A percentile compares a stretch with the other conserved stretches of the same genome.
phyloP scores from a whole-genome alignment of 306 rosid species.

The Canavalia ensiformis region DNA sequence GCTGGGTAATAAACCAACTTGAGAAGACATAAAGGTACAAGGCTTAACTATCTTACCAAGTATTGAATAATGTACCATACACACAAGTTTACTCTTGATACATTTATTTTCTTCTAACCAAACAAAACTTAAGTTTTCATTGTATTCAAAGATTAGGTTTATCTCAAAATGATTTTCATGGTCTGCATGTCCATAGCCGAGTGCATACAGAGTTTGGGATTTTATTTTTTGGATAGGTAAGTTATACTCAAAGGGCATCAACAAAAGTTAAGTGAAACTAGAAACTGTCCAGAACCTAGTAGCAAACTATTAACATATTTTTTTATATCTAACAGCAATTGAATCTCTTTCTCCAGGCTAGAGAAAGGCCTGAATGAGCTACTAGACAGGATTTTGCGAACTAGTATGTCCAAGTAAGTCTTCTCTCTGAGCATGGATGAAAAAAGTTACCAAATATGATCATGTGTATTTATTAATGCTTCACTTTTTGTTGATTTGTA shows the following conservation, averaged over 20 bases:
- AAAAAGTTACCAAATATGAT: constrained; percentile 1
- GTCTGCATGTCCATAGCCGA: not conserved
- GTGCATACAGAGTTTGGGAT: not conserved
- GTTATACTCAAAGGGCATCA: not conserved
- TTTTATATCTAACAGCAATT: not conserved
- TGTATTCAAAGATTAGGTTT: not conserved
- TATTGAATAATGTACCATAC: constrained; percentile 20
- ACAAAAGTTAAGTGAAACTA: not conserved
- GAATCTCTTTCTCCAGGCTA: not conserved
- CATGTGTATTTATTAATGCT: too few species aligned
- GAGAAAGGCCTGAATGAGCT: not conserved
- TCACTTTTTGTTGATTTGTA: not conserved
- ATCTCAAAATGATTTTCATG: not conserved
- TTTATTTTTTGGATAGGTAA: not conserved
- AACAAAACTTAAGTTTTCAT: constrained; percentile 14
- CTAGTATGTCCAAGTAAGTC: constrained; percentile 3
- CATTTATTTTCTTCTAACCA: constrained; percentile 30
- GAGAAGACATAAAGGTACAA: not conserved
- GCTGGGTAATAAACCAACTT: too few species aligned
- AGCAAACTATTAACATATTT: not conserved
- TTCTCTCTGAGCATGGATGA: not conserved
- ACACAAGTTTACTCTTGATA: too few species aligned
- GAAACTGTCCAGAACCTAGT: not conserved
- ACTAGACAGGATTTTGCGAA: not conserved
- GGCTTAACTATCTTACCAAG: constrained; percentile 3